Evolutionary conservation across 2,329 filamentous ascomycete species (phyloP), one percentile per base, ranked within the genome.

Genomic region (Pyrenochaeta sp.): DNA sequence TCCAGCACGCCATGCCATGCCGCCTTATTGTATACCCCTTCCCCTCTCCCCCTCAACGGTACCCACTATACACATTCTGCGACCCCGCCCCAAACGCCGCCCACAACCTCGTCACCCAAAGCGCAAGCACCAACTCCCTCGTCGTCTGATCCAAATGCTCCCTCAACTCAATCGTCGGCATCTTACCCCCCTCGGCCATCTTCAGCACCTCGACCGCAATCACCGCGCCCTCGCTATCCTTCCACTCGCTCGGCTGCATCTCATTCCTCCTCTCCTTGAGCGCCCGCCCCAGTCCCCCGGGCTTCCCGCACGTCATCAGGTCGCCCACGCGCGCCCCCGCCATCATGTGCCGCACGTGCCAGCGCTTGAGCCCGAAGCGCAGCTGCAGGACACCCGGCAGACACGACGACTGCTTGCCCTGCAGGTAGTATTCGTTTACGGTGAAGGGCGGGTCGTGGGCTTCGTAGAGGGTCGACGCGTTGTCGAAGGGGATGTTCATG

Each of bases 41-140:
- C n/a, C n/a, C n/a, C n/a, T n/a, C n/a, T n/a, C n/a, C n/a, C n/a
- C n/a, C n/a, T n/a, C n/a, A n/a, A n/a, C n/a, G n/a, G n/a, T n/a
- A n/a, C 4, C 10, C 27, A 30, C 27, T 15, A 14, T 45, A 48
- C 18, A 31, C 24, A 15, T 20, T 31, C 8, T 20, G 21, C 7
- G 21, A 47, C 26, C 57, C 51, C n/a, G 43, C 52, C 1, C 58
- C 58, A 49, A 55, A 57, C 11, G 53, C 60, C n/a, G 54, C 50
- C 61, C 61, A 62, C 21, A 65, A 29, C 35, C 58, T 42, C 21
- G 51, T 44, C 4, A 56, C 53, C 61, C 61, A 65, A 11, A 63
- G 27, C 13, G 42, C 51, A 11, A 65, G 22, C 20, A 65, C 17
- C 46, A 60, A 15, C 44, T 65, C 61, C 27, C 60, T 42, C 47